Conservation (phyloP, 2,329 filamentous ascomycete genomes). For the Penicillium sp. region DNA sequence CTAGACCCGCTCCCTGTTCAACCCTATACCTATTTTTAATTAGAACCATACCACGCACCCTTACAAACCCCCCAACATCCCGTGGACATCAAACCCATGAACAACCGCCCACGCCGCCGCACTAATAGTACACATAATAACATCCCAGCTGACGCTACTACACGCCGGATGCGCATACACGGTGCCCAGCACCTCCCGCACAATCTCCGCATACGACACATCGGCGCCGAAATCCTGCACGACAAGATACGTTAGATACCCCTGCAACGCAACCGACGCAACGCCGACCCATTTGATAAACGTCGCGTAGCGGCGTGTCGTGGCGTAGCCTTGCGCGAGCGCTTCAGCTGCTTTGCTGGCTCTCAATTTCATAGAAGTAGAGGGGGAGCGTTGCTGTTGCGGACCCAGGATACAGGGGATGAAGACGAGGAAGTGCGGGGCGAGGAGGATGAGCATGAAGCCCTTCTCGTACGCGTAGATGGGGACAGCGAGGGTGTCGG, state of each 20-base stretch:
- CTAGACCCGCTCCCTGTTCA: too few relatives aligned
- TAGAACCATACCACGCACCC: too few relatives aligned
- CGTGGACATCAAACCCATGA: not conserved
- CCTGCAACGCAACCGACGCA: slow-evolving; percentile 30
- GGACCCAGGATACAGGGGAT: slow-evolving; percentile 11
- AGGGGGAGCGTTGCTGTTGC: not conserved
- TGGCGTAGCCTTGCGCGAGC: slow-evolving; percentile 12
- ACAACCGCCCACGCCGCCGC: slow-evolving; percentile 4
- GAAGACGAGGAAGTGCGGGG: slow-evolving; percentile 32
- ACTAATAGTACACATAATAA: slow-evolving; percentile 55
- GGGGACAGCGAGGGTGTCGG: slow-evolving; percentile 26
- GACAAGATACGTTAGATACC: slow-evolving; percentile 23
- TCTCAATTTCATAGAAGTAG: not conserved
- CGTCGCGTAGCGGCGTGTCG: slow-evolving; percentile 19
- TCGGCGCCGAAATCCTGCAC: not conserved
- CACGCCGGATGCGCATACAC: slow-evolving; percentile 64
- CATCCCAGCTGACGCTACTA: slow-evolving; percentile 62
- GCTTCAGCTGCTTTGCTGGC: not conserved
- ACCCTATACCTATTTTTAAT: too few relatives aligned
- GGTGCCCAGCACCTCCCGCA: slow-evolving; percentile 52
- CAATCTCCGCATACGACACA: slow-evolving; percentile 13
- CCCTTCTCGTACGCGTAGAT: slow-evolving; percentile 23
- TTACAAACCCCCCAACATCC: slow-evolving; percentile 1
- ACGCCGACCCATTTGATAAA: slow-evolving; percentile 39
- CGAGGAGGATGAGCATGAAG: slow-evolving; percentile 31